A percentile compares a stretch with the other conserved stretches of the same genome.
phyloP scores from a whole-genome alignment of 2,329 filamentous ascomycete species.

The Colletotrichum noveboracense region DNA sequence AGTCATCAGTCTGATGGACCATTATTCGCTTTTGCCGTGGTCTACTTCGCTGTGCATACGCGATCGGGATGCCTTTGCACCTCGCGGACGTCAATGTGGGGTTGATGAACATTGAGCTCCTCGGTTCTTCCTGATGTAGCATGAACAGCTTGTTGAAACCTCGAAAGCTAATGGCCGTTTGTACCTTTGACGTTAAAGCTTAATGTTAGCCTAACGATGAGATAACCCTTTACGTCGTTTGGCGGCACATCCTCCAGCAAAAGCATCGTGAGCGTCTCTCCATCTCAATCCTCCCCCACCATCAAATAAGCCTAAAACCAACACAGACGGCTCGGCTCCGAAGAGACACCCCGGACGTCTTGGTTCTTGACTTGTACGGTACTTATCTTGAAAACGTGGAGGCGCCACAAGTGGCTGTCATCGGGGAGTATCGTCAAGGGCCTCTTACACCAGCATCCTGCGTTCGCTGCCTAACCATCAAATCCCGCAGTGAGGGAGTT shows the following conservation, averaged over 20 bases:
- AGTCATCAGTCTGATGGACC: neutral
- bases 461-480: neutral
- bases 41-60: neutral
- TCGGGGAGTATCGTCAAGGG: neutral
- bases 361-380: neutral
- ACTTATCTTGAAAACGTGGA: neutral
- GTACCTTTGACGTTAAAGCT: neutral
- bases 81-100: neutral
- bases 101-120: neutral
- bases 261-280: neutral
- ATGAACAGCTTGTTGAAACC: neutral
- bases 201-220: neutral
- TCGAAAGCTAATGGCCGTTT: neutral
- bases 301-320: neutral
- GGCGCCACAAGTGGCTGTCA: neutral
- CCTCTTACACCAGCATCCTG: neutral
- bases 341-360: neutral
- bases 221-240: neutral
- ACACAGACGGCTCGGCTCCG: neutral
- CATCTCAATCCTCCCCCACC: neutral
- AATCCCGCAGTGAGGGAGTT: neutral
- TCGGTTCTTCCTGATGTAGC: neutral
- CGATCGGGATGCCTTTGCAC: neutral
- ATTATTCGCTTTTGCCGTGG: rapidly evolving
- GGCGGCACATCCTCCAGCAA: neutral